Evolutionary conservation across 202 grass and related monocot genomes (phyloP), one percentile per base, ranked within the genome.

Genomic region (Sporobolus alterniflorus): DNA sequence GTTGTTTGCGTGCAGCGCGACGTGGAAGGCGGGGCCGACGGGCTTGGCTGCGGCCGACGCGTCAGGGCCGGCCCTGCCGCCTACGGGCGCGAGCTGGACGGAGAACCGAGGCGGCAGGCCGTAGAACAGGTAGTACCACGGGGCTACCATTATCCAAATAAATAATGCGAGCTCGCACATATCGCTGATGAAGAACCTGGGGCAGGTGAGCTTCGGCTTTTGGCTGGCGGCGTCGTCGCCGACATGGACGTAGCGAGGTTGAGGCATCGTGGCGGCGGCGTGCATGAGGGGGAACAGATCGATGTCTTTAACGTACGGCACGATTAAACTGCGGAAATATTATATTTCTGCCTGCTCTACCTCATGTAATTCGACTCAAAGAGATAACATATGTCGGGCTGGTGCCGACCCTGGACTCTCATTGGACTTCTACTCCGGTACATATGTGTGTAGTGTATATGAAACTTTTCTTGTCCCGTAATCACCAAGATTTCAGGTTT

Each of bases 51-150:
- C 7, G 14, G 54, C 22, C 36, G 51, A 1, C 20, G 20, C 22
- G n/a, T 26, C 22, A 57, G 7, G 21, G 56, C 11, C 13, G 69
- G 36, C 32, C 10, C n/a, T 0, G 3, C 40, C 20, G 22, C 6
- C 29, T 57, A 13, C 30, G 63, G 72, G 49, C 18, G 20, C 39
- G 48, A 84, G 63, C 48, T 69, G 72, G 61, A 76, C 72, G 72
- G 82, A 68, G 63, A 76, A 84, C 82, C 69, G 17, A 6, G 34
- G 82, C 7, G 82, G 82, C 62, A 69, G 64, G 28, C 69, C 63
- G 82, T 69, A 75, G 26, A 32, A 18, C 36, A 25, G n/a, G 82
- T 34, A 69, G 47, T 66, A 74, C 59, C 70, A 83, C 12, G 72
- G 59, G 32, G 21, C 0, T 2, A 17, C 4, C 11, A 59, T 18